A percentile compares a stretch with the other conserved stretches of the same genome.
Conservation (phyloP, 164 flowering plant genomes). For the Litsea cubeba region DNA sequence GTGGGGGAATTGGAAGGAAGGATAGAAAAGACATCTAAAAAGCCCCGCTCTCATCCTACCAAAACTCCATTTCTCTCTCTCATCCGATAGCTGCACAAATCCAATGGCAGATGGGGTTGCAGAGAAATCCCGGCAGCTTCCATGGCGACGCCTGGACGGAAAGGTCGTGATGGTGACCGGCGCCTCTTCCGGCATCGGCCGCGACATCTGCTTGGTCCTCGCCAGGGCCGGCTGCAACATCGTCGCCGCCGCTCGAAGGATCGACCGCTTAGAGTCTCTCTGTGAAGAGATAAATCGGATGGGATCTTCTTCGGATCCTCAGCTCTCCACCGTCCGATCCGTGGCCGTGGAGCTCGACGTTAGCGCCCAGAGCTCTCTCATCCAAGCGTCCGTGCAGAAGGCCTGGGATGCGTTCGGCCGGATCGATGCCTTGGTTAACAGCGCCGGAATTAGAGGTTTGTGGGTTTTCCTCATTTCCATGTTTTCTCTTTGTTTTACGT, state of each 20-base stretch:
- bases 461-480: background rate
- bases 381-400: constrained; percentile 39
- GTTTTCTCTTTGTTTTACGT: background rate
- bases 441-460: constrained; percentile 74
- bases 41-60: too few relatives aligned
- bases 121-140: constrained; percentile 22
- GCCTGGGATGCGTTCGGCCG: constrained; percentile 83
- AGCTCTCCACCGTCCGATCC: background rate
- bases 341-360: constrained; percentile 34
- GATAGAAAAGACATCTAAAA: too few relatives aligned
- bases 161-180: constrained; percentile 76
- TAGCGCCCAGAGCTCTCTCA: constrained; percentile 31
- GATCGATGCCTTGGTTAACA: constrained; percentile 66
- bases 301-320: background rate
- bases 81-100: too few relatives aligned
- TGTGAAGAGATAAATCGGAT: constrained; percentile 53
- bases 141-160: constrained; percentile 32
- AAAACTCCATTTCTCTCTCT: too few relatives aligned
- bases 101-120: background rate
- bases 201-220: constrained; percentile 54
- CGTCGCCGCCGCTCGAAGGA: constrained; percentile 72
- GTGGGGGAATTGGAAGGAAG: too few relatives aligned
- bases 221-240: constrained; percentile 63
- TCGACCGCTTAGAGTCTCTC: constrained; percentile 50
- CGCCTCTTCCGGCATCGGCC: constrained; percentile 75